phyloP scores from a whole-genome alignment of 1,139 yeast genomes.

The Torulaspora globosa region DNA sequence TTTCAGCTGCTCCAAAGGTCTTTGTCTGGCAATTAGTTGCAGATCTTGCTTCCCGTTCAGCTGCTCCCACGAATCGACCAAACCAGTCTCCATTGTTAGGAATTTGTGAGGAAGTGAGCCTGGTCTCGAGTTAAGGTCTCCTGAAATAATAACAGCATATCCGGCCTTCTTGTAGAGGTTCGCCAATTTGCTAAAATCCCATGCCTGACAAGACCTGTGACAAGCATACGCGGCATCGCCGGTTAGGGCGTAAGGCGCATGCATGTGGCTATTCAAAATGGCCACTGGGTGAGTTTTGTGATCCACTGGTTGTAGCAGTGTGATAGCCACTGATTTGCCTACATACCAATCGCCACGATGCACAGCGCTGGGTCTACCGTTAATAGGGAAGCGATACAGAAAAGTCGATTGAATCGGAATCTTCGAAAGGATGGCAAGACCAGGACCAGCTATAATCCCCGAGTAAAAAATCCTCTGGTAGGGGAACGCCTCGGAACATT shows the following conservation, averaged over 20 bases:
- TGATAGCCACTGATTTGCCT: constrained; percentile 83
- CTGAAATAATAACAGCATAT: constrained; percentile 81
- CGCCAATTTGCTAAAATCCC: constrained; percentile 80
- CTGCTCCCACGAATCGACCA: constrained; percentile 81
- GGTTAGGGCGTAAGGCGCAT: constrained; percentile 80
- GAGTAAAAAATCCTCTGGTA: constrained; percentile 67
- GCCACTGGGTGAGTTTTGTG: constrained; percentile 58
- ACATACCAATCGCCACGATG: constrained; percentile 97
- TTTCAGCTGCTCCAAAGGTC: constrained; percentile 63
- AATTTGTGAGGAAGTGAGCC: constrained; percentile 78
- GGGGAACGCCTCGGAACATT: constrained; percentile 52
- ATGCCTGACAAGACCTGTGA: constrained; percentile 92
- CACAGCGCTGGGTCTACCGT: constrained; percentile 92
- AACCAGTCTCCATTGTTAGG: constrained; percentile 63
- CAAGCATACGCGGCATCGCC: constrained; percentile 91
- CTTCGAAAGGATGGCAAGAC: constrained; percentile 77
- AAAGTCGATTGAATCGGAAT: constrained; percentile 78
- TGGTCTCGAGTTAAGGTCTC: constrained; percentile 87
- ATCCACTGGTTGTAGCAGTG: constrained; percentile 53
- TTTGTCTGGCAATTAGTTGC: constrained; percentile 47
- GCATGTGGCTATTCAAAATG: constrained; percentile 88
- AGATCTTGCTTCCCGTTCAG: constrained; percentile 46
- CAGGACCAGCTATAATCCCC: constrained; percentile 92
- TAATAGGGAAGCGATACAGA: constrained; percentile 79
- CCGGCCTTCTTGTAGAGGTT: constrained; percentile 65